These are phyloP conservation scores for Mycena amicta DNA, from an alignment of 768 basidiomycete species.

Conservation along the genomic window DNA sequence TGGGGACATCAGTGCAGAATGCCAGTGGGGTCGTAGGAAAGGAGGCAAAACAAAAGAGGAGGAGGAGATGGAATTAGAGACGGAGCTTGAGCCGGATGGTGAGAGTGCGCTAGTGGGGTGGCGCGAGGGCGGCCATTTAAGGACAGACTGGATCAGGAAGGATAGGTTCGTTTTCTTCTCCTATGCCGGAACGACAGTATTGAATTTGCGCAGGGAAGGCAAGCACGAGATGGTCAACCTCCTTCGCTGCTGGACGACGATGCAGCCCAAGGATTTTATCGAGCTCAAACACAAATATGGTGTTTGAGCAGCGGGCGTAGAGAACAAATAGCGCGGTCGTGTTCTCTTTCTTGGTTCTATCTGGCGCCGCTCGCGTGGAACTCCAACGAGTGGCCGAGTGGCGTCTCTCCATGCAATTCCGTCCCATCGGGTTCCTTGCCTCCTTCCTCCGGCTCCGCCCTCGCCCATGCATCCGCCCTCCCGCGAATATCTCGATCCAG, in stretches of 20 bases:
- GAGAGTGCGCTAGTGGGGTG: slow-evolving; percentile 43
- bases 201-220: slow-evolving; percentile 46
- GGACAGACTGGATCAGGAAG: slow-evolving; percentile 61
- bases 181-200: slow-evolving; percentile 8
- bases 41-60: slow-evolving; percentile 38
- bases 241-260: slow-evolving; percentile 47
- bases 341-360: too few species aligned
- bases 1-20: slow-evolving; percentile 30
- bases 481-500: slow-evolving; percentile 1
- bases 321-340: too few species aligned
- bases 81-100: slow-evolving; percentile 1
- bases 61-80: slow-evolving; percentile 31
- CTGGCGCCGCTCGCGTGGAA: neutral
- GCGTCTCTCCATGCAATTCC: too few species aligned
- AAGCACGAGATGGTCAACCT: slow-evolving; percentile 57
- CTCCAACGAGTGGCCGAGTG: too few species aligned
- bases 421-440: too few species aligned
- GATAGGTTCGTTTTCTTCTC: slow-evolving; percentile 44
- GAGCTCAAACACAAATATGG: slow-evolving; percentile 55
- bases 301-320: slow-evolving; percentile 45
- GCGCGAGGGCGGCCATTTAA: slow-evolving; percentile 52
- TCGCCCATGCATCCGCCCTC: neutral
- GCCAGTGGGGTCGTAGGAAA: slow-evolving; percentile 35
- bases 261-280: slow-evolving; percentile 56
- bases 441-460: neutral